Conservation (phyloP, 306 rosid species). For the Castanospermum australe region DNA sequence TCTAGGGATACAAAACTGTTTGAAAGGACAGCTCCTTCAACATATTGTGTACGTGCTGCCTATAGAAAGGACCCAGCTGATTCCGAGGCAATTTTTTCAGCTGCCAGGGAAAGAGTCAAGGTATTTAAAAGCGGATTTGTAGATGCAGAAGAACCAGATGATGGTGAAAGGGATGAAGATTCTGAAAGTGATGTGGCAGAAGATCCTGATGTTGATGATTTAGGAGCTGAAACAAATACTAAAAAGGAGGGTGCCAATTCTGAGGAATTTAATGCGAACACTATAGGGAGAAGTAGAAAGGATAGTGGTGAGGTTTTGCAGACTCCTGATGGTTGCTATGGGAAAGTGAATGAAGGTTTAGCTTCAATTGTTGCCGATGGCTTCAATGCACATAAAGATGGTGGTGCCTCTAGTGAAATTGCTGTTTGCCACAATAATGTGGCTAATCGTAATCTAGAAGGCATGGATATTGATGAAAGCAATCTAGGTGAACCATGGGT, state of each 20-base stretch:
- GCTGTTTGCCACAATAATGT: slow-evolving; percentile 27
- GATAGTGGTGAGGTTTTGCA: slow-evolving; percentile 26
- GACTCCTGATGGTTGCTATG: slow-evolving; percentile 31
- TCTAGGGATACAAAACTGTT: slow-evolving; percentile 84
- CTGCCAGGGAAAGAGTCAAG: slow-evolving; percentile 69
- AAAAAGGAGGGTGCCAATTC: slow-evolving; percentile 29
- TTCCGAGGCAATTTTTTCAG: slow-evolving; percentile 61
- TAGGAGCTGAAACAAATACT: slow-evolving; percentile 45
- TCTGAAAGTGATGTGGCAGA: slow-evolving; percentile 62
- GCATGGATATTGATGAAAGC: slow-evolving; percentile 55
- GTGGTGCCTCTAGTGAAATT: slow-evolving; percentile 30
- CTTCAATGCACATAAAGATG: slow-evolving; percentile 27
- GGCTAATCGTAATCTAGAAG: slow-evolving; percentile 36
- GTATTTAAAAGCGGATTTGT: slow-evolving; percentile 48
- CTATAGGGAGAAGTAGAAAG: slow-evolving; percentile 30
- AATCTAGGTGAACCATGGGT: slow-evolving; percentile 71
- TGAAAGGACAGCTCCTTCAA: slow-evolving; percentile 83
- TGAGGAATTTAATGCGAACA: slow-evolving; percentile 28
- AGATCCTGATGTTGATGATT: slow-evolving; percentile 61
- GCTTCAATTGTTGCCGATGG: slow-evolving; percentile 29
- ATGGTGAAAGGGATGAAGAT: slow-evolving; percentile 75
- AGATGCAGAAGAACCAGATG: slow-evolving; percentile 58
- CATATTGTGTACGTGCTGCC: slow-evolving; percentile 69
- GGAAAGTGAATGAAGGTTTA: slow-evolving; percentile 31
- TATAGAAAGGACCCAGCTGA: slow-evolving; percentile 70